Percentiles rank a stretch among this genome's conserved stretches.
Evolutionary conservation across 2,329 filamentous ascomycete genomes (phyloP).

Genomic region (Ascochyta viciae-villosae): DNA sequence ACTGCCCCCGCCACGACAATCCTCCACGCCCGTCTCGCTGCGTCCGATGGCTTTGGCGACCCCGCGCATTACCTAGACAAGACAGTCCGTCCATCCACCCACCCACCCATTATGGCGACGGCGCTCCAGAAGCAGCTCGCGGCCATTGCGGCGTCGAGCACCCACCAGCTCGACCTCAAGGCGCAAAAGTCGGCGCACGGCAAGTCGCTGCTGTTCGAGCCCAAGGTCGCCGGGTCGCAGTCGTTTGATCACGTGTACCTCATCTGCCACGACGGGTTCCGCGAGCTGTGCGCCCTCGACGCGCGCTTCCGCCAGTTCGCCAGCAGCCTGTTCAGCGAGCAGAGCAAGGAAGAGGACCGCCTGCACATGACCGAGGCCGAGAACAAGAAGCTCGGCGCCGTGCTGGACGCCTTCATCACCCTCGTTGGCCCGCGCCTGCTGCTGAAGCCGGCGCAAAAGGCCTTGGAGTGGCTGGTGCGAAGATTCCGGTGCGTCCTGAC

Average conservation of each 20-base stretch:
- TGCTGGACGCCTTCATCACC: slow-evolving; percentile 82
- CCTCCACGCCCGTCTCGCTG: slow-evolving; percentile 18
- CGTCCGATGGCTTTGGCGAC: slow-evolving; percentile 37
- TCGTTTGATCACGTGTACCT: slow-evolving; percentile 88
- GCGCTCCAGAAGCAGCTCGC: slow-evolving; percentile 93
- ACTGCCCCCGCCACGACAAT: slow-evolving; percentile 26
- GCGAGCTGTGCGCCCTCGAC: slow-evolving; percentile 90
- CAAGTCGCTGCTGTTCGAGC: slow-evolving; percentile 93
- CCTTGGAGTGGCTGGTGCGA: slow-evolving; percentile 92
- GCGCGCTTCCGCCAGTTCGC: slow-evolving; percentile 76
- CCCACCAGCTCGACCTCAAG: slow-evolving; percentile 89
- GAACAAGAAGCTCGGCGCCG: slow-evolving; percentile 80
- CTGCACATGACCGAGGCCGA: slow-evolving; percentile 81
- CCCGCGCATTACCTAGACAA: neutral
- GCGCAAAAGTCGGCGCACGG: slow-evolving; percentile 91
- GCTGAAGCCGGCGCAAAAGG: slow-evolving; percentile 86
- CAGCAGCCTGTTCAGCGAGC: slow-evolving; percentile 85
- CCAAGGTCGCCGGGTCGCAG: slow-evolving; percentile 82
- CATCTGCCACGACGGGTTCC: slow-evolving; percentile 86
- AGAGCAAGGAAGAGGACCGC: slow-evolving; percentile 88
- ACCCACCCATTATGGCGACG: slow-evolving; percentile 66
- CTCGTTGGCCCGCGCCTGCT: slow-evolving; percentile 78
- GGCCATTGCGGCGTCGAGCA: slow-evolving; percentile 87
- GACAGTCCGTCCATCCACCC: neutral
- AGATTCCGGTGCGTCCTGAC: slow-evolving; percentile 74